phyloP scores from a whole-genome alignment of 768 basidiomycete genomes.

The Leccinum sublutescens region DNA sequence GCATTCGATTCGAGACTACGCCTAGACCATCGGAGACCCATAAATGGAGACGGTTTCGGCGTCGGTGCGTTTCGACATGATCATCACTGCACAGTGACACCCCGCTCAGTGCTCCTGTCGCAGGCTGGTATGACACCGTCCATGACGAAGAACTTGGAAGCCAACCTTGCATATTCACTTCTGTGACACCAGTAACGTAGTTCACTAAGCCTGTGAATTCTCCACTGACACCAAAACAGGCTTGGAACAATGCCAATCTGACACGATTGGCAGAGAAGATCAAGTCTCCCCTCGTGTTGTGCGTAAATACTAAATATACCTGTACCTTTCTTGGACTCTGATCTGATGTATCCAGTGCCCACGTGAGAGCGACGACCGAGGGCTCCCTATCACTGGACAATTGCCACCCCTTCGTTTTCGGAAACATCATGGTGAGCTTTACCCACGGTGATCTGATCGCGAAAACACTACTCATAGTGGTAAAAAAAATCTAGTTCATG shows the following conservation, averaged over 20 bases:
- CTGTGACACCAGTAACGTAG: conserved; percentile 77
- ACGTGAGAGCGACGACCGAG: conserved; percentile 92
- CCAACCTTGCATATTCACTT: conserved; percentile 95
- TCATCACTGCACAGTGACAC: not conserved
- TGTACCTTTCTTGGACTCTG: not conserved
- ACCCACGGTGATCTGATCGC: not conserved
- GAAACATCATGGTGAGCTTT: conserved; percentile 78
- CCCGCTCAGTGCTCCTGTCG: not conserved
- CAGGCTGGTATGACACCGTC: conserved; percentile 93
- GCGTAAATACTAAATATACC: conserved; percentile 28
- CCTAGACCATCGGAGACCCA: conserved; percentile 76
- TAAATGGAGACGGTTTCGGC: conserved; percentile 95
- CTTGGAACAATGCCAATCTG: conserved; percentile 96
- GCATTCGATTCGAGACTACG: conserved; percentile 93
- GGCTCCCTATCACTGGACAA: conserved; percentile 91
- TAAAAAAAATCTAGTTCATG: conserved; percentile 68
- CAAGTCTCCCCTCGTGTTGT: conserved; percentile 95
- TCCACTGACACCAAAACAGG: conserved; percentile 46
- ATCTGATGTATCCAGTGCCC: conserved; percentile 50
- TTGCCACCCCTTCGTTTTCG: conserved; percentile 92
- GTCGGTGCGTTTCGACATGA: conserved; percentile 59
- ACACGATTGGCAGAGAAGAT: conserved; percentile 95
- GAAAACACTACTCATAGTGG: not conserved
- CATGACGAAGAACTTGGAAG: conserved; percentile 79
- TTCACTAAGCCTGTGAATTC: not conserved